Base-by-base conservation (phyloP, 2,329 filamentous ascomycete genomes). In the Catunica adiposa region DNA sequence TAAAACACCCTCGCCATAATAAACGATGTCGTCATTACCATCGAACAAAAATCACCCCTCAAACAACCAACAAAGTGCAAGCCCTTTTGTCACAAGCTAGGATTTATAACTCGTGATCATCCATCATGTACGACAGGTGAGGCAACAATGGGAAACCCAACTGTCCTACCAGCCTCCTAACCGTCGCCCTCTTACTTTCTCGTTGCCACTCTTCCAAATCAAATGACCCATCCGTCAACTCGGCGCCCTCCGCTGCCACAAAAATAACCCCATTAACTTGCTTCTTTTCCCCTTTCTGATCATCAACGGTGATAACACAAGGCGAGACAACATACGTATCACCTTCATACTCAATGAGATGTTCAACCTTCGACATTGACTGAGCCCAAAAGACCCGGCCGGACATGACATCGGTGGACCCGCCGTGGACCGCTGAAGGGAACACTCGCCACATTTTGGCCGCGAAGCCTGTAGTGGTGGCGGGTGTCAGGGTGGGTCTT, bases 391-490 rank as follows among this genome's bases (percentile, higher is more conserved):
- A 55, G 26, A 40, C 46, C 25, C 22, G 38, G 4, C 56, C 56
- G 5, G 23, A 15, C 20, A 58, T 26, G n/a, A 55, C 55, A 1
- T 52, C 56, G 14, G 37, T 55, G 5, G 52, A 53, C 6, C 11
- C 15, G 17, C 47, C 29, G 22, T 51, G 25, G 8, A 51, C 17
- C 14, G 17, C 47, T 15, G 20, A 29, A 3, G 47, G 47, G 25
- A 58, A 58, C n/a, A 58, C 56, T 5, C 38, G 37, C 56, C 56
- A 58, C 56, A 58, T 58, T 38, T 52, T 55, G 7, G 53, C 29
- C 22, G 51, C 46, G 25, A 58, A 58, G 26, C 53, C 51, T 20
- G 23, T 14, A 17, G 55, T 46, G 46, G 37, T 31, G 8, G 53
- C 56, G 15, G 38, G n/a, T 3, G 20, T 14, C 7, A 58, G 23